These are phyloP conservation scores for Sanghuangporus sanghuang DNA, from an alignment of 1,284 basidiomycete species.

Conservation along the genomic window DNA sequence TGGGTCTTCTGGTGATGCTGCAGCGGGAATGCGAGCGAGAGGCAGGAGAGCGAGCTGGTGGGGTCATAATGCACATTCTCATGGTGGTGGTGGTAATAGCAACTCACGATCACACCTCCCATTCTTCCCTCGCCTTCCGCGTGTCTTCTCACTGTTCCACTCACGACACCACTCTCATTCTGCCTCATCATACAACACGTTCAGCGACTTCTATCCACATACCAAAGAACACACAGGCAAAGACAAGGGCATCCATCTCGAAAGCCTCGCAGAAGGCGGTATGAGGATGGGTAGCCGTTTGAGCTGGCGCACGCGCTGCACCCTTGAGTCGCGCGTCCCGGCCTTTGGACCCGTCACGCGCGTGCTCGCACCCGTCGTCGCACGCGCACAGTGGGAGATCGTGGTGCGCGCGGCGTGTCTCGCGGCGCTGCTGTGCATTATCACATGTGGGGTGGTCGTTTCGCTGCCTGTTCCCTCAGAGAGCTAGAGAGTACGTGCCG, in stretches of 20 bases:
- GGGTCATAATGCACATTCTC: background rate
- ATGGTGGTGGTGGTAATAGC: background rate
- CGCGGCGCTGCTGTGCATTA: conserved; percentile 28
- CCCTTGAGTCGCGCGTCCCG: conserved; percentile 53
- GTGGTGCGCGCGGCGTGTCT: conserved; percentile 39
- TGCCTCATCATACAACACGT: background rate
- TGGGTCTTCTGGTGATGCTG: background rate
- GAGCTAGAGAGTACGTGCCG: too few species aligned
- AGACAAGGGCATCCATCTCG: background rate
- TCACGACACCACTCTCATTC: background rate
- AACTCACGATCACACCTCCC: background rate
- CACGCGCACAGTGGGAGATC: conserved; percentile 74
- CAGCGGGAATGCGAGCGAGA: background rate
- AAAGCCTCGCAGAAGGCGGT: background rate
- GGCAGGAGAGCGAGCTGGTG: background rate
- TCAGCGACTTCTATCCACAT: background rate
- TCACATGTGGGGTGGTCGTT: conserved; percentile 13
- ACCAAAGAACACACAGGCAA: background rate
- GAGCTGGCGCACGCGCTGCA: conserved; percentile 33
- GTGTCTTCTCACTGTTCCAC: background rate
- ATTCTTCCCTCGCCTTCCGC: background rate
- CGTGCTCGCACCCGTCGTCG: conserved; percentile 62
- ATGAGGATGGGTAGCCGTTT: background rate
- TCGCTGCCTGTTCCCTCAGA: conserved; percentile 3
- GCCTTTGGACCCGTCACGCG: conserved; percentile 68